Evolutionary conservation across 108 stramenopile species (phyloP), one percentile per base, ranked within the genome.

Genomic region (Conticribra weissflogii): DNA sequence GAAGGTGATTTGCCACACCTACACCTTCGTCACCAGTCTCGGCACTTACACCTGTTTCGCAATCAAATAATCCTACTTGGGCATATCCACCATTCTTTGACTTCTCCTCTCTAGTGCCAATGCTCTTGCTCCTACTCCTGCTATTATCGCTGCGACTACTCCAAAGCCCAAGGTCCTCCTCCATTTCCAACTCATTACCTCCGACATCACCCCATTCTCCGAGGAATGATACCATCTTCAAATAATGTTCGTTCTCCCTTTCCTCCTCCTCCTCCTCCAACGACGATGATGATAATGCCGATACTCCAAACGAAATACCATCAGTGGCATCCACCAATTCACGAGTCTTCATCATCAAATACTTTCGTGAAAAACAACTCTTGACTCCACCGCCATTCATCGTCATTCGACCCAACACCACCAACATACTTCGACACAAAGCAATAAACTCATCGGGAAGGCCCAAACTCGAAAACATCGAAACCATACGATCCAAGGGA

Each of bases 281-380:
- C n/a, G n/a, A n/a, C n/a, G n/a, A n/a, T n/a, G n/a, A n/a, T n/a
- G n/a, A n/a, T n/a, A n/a, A n/a, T n/a, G n/a, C n/a, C n/a, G n/a
- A n/a, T n/a, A n/a, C 30, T 16, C 22, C 19, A 24, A 25, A 15
- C 29, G 46, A 12, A 21, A 18, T 30, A 2, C 19, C 24, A 5
- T 54, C 58, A 54, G 7, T 7, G n/a, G 45, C 45, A 21, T 41
- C 44, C 54, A 63, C 54, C 23, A 72, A 61, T 15, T 54, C 17
- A 2, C 24, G 24, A n/a, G 60, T 62, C 14, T 54, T 22, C 2
- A 41, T 27, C 53, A 63, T 48, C 3, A 72, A 54, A 60, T 72
- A 72, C 21, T 45, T 61, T 24, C 71, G 53, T 54, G 34, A 24
- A 61, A 72, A 52, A 19, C 63, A 63, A 14, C 57, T 63, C 36